Conservation (phyloP, 2,329 filamentous ascomycete genomes). For the Neospermospora avenae region DNA sequence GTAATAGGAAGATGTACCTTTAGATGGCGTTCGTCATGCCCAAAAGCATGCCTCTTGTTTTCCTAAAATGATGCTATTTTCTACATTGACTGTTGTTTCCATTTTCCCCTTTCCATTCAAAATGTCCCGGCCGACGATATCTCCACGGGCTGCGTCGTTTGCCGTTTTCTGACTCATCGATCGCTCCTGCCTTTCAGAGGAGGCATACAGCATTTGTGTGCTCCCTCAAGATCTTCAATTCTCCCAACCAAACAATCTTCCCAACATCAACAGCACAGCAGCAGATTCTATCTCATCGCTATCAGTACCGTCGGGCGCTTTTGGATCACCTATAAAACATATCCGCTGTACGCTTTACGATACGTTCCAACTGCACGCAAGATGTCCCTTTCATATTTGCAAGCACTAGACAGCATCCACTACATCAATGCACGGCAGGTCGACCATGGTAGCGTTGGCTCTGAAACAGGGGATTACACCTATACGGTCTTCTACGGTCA, state of each 20-base stretch:
- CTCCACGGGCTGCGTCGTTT: background rate
- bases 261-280: background rate
- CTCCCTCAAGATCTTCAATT: background rate
- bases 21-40: conserved; percentile 8
- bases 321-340: background rate
- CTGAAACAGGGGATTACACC: background rate
- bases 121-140: background rate
- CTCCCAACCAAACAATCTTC: background rate
- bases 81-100: background rate
- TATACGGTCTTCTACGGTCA: conserved; percentile 4
- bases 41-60: background rate
- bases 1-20: conserved; percentile 5
- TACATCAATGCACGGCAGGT: background rate
- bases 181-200: background rate
- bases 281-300: background rate
- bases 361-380: no score
- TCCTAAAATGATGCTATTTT: conserved; percentile 3
- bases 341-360: background rate
- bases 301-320: background rate
- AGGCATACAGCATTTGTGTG: no score
- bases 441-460: background rate
- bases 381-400: background rate
- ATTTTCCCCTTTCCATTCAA: background rate
- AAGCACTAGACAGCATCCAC: background rate
- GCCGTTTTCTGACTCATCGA: background rate